These are phyloP conservation scores for Moringa oleifera DNA, from an alignment of 345 rosid species.

Conservation along the genomic window DNA sequence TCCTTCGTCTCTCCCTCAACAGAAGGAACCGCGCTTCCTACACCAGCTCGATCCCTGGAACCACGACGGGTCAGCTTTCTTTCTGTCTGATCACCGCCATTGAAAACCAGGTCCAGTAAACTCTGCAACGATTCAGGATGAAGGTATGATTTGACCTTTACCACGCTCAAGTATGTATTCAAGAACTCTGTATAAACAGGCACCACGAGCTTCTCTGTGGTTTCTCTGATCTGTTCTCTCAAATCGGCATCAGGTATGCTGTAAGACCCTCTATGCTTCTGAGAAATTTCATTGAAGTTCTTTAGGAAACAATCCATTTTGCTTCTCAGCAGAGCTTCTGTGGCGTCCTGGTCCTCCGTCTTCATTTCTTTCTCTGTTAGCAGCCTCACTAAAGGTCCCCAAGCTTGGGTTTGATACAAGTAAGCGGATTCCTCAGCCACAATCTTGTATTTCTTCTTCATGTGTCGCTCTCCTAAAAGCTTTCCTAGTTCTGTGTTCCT, in stretches of 20 bases:
- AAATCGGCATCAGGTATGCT: conserved; percentile 43
- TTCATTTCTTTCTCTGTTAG: conserved; percentile 32
- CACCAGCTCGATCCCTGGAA: conserved; percentile 16
- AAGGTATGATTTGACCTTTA: conserved; percentile 19
- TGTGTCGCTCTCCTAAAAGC: conserved; percentile 43
- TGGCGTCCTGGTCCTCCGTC: conserved; percentile 9
- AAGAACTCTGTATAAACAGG: conserved; percentile 38
- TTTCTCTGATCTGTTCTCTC: conserved; percentile 48
- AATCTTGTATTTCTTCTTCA: conserved; percentile 39
- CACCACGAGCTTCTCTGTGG: conserved; percentile 39
- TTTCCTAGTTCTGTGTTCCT: conserved; percentile 49
- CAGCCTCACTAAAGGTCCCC: conserved; percentile 43
- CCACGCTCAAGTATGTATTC: conserved; percentile 12
- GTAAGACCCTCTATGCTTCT: conserved; percentile 28
- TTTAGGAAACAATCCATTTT: conserved; percentile 38
- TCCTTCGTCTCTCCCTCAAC: conserved; percentile 19
- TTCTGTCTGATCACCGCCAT: conserved; percentile 18
- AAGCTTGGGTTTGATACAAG: conserved; percentile 45
- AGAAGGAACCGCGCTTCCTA: conserved; percentile 10
- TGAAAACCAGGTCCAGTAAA: conserved; percentile 26
- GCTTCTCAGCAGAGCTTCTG: conserved; percentile 14
- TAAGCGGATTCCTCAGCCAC: conserved; percentile 61
- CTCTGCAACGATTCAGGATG: conserved; percentile 28
- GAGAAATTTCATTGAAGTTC: conserved; percentile 36
- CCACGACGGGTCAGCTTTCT: conserved; percentile 31